These are phyloP conservation scores for Stephania yunnanensis DNA, from an alignment of 164 flowering plant genomes.

Conservation along the genomic window DNA sequence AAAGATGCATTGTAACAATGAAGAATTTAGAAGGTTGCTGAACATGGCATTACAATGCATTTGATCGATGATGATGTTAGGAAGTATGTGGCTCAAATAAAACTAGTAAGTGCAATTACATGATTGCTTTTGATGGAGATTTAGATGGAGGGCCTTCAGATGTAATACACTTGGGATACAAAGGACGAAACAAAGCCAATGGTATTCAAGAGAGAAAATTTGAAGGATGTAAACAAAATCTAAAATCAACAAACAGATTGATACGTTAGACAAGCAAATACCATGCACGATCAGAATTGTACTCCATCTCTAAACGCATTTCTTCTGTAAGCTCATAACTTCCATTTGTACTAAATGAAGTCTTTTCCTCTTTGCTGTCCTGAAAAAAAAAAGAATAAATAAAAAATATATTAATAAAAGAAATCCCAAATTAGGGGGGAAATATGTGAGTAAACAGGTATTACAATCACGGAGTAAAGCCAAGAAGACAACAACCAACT, in stretches of 20 bases:
- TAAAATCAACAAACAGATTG: neutral
- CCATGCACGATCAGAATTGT: conserved; percentile 94
- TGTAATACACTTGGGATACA: neutral
- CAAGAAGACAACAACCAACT: neutral
- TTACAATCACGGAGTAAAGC: neutral
- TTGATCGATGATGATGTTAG: neutral
- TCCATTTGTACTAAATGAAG: conserved; percentile 27
- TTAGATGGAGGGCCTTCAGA: neutral
- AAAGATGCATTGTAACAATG: neutral
- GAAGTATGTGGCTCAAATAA: neutral
- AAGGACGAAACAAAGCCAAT: neutral
- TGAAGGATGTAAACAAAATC: neutral
- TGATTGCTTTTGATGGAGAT: neutral
- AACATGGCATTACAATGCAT: neutral
- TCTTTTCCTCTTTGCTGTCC: conserved; percentile 38
- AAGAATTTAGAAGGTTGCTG: neutral
- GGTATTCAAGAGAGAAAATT: neutral
- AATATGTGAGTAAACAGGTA: neutral
- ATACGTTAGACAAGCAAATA: conserved; percentile 20
- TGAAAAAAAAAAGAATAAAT: conserved; percentile 14
- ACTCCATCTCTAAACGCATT: conserved; percentile 91
- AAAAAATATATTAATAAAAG: neutral
- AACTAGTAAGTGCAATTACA: neutral
- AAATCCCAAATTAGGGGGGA: neutral
- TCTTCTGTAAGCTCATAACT: conserved; percentile 58